Base-by-base conservation (phyloP, 805 yeast genomes). In the Vanderwaltozyma polyspora region DNA sequence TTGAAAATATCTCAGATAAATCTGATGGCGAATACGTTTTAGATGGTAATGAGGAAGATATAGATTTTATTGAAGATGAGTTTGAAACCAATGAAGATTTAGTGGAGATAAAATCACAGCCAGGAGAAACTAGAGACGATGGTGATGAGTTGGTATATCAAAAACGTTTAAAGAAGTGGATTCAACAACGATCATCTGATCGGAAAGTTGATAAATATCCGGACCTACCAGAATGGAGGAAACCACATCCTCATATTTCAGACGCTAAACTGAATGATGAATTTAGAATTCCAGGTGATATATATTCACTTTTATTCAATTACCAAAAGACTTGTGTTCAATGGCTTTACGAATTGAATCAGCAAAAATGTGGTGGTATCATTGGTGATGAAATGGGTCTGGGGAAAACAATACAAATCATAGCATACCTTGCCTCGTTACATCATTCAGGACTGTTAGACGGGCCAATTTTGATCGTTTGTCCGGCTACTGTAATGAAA, bases 341-440 rank as follows among this genome's bases (percentile, higher is more conserved):
- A 49, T 89, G 98, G 98, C 70, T 91, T 2, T 87, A 93, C 79
- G 98, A 91, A 51, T 63, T 91, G n/a, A 79, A 82, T 48, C 68
- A 75, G 15, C 97, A 91, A 55, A 75, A 73, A 32, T 79, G 87
- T 3, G 98, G 98, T 3, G 98, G 98, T 0, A 91, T 91, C 16
- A 70, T 91, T 27, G 96, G 97, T 18, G 98, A 91, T 58, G 98
- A 91, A 56, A 91, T 91, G 98, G 98, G 98, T 0, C 60, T 91
- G 13, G 98, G 98, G 2, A 91, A 91, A 51, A 91, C 98, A 0
- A 80, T 91, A 33, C 97, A 91, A 52, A 72, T 91, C 7, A 85
- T 86, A 29, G 76, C 96, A 1, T 91, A 89, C 55, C 50, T 91
- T 7, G 96, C 97, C 0, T 91, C 94, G 0, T 63, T 91, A 26